A percentile compares a stretch with the other conserved stretches of the same genome.
phyloP scores from a whole-genome alignment of 2,329 filamentous ascomycete species.

The Septoria linicola region DNA sequence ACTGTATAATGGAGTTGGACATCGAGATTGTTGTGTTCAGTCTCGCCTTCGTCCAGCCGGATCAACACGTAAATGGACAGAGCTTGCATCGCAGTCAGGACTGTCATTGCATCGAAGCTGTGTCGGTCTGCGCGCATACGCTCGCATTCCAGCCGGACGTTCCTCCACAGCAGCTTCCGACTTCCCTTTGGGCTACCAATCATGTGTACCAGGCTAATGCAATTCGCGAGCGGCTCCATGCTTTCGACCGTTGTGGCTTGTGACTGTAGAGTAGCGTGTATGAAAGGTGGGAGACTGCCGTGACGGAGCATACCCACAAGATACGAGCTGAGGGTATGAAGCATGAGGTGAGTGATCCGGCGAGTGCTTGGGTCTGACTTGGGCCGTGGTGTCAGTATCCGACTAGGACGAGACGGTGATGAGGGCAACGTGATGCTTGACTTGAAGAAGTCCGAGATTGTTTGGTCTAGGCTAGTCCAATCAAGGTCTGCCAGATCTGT shows the following conservation, averaged over 20 bases:
- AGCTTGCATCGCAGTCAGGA: slow-evolving; percentile 47
- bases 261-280: slow-evolving; percentile 40
- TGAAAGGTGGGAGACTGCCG: slow-evolving; percentile 45
- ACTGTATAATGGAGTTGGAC: slow-evolving; percentile 40
- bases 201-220: slow-evolving; percentile 46
- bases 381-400: neutral
- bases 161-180: slow-evolving; percentile 48
- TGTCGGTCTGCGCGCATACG: slow-evolving; percentile 3
- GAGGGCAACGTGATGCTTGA: neutral
- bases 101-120: slow-evolving; percentile 9
- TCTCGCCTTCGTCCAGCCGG: slow-evolving; percentile 47
- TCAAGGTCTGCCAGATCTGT: too few relatives aligned
- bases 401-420: neutral
- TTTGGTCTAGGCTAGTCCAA: too few relatives aligned
- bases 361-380: slow-evolving; percentile 20
- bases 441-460: too few relatives aligned
- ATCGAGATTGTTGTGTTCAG: slow-evolving; percentile 46
- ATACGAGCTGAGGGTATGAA: slow-evolving; percentile 46
- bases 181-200: slow-evolving; percentile 38
- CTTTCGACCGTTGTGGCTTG: slow-evolving; percentile 27
- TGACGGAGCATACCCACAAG: slow-evolving; percentile 39
- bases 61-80: slow-evolving; percentile 47
- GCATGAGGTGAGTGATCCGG: slow-evolving; percentile 41
- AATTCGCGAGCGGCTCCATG: slow-evolving; percentile 41
- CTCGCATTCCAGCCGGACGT: slow-evolving; percentile 47